Evolutionary conservation across 331 rosid genomes (phyloP), one percentile per base, ranked within the genome.

Genomic region (Erythrophleum ivorense): DNA sequence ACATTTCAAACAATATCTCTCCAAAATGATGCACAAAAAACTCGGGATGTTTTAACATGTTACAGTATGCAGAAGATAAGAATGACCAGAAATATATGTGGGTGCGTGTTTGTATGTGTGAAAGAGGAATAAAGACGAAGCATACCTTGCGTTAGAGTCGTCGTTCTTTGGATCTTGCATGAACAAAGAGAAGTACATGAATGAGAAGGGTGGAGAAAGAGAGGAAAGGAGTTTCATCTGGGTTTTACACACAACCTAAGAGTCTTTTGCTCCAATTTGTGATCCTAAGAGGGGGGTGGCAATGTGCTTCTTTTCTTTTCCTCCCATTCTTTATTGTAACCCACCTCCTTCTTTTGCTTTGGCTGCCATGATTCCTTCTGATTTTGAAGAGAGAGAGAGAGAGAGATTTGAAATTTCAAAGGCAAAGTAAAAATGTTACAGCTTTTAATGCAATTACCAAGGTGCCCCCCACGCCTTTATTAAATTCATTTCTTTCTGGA

Each of bases 151-250:
- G 90, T 85, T 85, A 19, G 97, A 90, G 86, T 84, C 75, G 78
- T 69, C 38, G n/a, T 83, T 84, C 83, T 84, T 92, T 75, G 97
- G 92, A 81, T 94, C 93, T 88, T 90, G 98, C 97, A 94, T 94
- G 94, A 94, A 92, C 94, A 88, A 60, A 83, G 90, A 86, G 10
- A 80, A 77, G 9, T 83, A 81, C 78, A 89, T 84, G 70, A 71
- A 78, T 12, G 82, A 82, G 80, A 75, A 76, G 71, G 90, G 34
- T 82, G 88, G 87, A 84, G 87, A 85, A 82, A 85, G 88, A 64
- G 84, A 88, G 84, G 83, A 85, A 83, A 58, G 86, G 19, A 89
- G 76, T 86, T 86, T 86, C 90, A 89, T 86, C 79, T 84, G 84
- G 75, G 83, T 76, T 65, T 75, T 76, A 66, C 34, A 73, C 69